Conservation (phyloP, 345 rosid species). For the Streptanthus diversifolius region DNA sequence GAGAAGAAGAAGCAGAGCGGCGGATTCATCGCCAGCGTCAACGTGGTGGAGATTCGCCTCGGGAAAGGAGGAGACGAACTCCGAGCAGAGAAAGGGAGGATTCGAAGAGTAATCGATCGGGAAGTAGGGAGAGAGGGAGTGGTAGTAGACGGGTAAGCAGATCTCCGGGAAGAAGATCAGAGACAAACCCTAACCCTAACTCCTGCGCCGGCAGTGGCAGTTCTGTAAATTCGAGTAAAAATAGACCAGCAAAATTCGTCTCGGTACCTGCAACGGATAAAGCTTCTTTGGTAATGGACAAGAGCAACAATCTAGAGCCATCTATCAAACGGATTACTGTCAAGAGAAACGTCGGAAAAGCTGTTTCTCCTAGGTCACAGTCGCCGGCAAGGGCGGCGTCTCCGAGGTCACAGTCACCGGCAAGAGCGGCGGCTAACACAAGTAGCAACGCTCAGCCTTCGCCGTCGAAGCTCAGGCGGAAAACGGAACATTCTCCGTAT, state of each 20-base stretch:
- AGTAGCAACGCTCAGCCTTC: constrained; percentile 38
- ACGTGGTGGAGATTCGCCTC: constrained; percentile 45
- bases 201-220: constrained; percentile 17
- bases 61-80: constrained; percentile 78
- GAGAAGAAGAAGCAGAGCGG: constrained; percentile 37
- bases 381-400: constrained; percentile 71
- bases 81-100: constrained; percentile 90
- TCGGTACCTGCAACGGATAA: constrained; percentile 81
- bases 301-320: constrained; percentile 38
- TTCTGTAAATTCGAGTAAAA: constrained; percentile 20
- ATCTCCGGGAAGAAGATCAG: constrained; percentile 81
- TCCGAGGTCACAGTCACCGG: constrained; percentile 82
- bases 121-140: constrained; percentile 56
- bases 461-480: constrained; percentile 65
- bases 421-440: constrained; percentile 32
- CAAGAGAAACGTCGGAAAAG: constrained; percentile 51
- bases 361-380: constrained; percentile 77
- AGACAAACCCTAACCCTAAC: constrained; percentile 34
- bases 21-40: constrained; percentile 53
- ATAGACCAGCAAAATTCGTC: constrained; percentile 64
- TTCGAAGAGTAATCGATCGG: constrained; percentile 44
- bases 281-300: constrained; percentile 41
- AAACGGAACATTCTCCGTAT: constrained; percentile 76
- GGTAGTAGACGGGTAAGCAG: constrained; percentile 70
- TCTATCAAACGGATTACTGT: constrained; percentile 55